These are phyloP conservation scores for Phanerochaete sordida DNA, from an alignment of 768 basidiomycete species.

Conservation along the genomic window DNA sequence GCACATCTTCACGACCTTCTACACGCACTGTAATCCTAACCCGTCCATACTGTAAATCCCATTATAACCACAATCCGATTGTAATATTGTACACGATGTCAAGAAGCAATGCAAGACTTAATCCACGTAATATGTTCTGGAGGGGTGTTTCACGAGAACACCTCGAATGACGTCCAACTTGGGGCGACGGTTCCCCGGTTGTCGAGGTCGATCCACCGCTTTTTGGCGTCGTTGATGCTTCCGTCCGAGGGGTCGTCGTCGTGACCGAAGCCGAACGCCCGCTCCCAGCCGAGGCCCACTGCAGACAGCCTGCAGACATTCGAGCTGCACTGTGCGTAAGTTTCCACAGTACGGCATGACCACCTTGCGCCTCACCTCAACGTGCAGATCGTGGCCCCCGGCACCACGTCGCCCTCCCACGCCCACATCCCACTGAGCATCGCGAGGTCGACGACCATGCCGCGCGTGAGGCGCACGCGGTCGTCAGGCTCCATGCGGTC, in stretches of 20 bases:
- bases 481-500: slow-evolving; percentile 33
- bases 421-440: slow-evolving; percentile 62
- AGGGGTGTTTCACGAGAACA: slow-evolving; percentile 30
- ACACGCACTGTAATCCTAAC: not conserved
- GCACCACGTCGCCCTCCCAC: slow-evolving; percentile 37
- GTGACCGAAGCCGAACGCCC: slow-evolving; percentile 54
- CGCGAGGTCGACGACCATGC: slow-evolving; percentile 69
- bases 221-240: slow-evolving; percentile 38
- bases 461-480: slow-evolving; percentile 50
- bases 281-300: slow-evolving; percentile 60
- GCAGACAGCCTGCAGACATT: slow-evolving; percentile 58
- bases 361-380: slow-evolving; percentile 42
- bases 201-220: slow-evolving; percentile 69
- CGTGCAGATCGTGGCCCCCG: slow-evolving; percentile 54
- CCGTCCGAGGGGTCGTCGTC: slow-evolving; percentile 33
- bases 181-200: slow-evolving; percentile 51
- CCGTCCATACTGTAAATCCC: not conserved
- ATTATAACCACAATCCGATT: not conserved
- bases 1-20: not conserved
- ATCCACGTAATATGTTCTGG: no score
- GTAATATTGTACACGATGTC: not conserved
- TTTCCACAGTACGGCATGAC: not conserved
- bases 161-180: slow-evolving; percentile 55
- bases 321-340: slow-evolving; percentile 39
- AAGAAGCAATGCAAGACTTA: not conserved